Evolutionary conservation across 2,329 filamentous ascomycete genomes (phyloP).

Genomic region (Sclerotiophoma versabilis): DNA sequence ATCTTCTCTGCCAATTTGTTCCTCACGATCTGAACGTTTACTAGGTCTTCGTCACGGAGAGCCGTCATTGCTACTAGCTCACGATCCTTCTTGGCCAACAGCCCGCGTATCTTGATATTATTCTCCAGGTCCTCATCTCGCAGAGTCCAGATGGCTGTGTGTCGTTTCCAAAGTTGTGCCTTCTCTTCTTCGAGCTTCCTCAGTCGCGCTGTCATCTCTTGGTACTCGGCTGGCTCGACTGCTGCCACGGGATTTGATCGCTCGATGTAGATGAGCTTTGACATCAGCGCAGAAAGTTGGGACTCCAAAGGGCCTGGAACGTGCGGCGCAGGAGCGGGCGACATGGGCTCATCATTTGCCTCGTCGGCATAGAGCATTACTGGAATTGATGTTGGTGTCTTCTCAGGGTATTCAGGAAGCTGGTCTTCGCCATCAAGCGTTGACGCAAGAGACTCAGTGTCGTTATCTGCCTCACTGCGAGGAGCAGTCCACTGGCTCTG

Average conservation of each 20-base stretch:
- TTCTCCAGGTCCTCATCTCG: slow-evolving; percentile 54
- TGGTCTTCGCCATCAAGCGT: slow-evolving; percentile 44
- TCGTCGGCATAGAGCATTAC: slow-evolving; percentile 19
- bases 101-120: slow-evolving; percentile 51
- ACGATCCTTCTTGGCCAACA: slow-evolving; percentile 50
- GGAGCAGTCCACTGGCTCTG: slow-evolving; percentile 2
- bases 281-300: slow-evolving; percentile 47
- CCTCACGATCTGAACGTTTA: slow-evolving; percentile 50
- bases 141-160: slow-evolving; percentile 52
- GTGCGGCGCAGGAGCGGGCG: slow-evolving; percentile 31
- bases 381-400: slow-evolving; percentile 35
- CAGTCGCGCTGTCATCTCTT: slow-evolving; percentile 39
- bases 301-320: slow-evolving; percentile 46
- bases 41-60: slow-evolving; percentile 53
- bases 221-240: slow-evolving; percentile 49
- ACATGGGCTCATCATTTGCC: slow-evolving; percentile 26
- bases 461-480: slow-evolving; percentile 30
- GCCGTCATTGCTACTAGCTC: slow-evolving; percentile 50
- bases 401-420: slow-evolving; percentile 34
- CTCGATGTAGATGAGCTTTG: slow-evolving; percentile 48
- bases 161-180: slow-evolving; percentile 43
- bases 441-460: slow-evolving; percentile 40
- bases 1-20: slow-evolving; percentile 52
- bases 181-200: slow-evolving; percentile 49
- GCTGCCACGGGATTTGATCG: slow-evolving; percentile 43